phyloP scores from a whole-genome alignment of 306 rosid species.

The Ochetophila trinervis region DNA sequence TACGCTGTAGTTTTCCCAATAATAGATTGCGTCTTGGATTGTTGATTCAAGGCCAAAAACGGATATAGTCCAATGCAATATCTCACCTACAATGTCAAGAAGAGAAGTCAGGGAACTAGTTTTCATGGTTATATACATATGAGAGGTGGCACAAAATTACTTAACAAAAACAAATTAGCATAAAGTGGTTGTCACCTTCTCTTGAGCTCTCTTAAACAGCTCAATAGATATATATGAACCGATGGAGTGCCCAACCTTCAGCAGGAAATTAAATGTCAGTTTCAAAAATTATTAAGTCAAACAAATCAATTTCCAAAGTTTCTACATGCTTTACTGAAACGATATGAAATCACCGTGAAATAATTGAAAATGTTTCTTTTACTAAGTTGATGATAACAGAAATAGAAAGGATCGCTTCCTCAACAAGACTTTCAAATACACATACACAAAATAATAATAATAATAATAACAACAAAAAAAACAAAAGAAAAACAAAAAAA shows the following conservation, averaged over 20 bases:
- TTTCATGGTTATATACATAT: constrained; percentile 22
- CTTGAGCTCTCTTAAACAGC: constrained; percentile 46
- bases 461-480: too few species aligned
- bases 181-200: constrained; percentile 48
- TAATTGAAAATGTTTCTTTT: background rate
- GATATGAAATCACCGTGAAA: constrained; percentile 12
- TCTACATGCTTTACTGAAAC: constrained; percentile 10
- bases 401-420: background rate
- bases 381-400: background rate
- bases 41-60: constrained; percentile 64
- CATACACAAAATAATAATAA: too few species aligned
- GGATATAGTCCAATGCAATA: constrained; percentile 75
- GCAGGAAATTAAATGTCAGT: constrained; percentile 26
- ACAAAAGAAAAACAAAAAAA: too few species aligned
- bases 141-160: constrained; percentile 14
- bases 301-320: constrained; percentile 10
- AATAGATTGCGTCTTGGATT: constrained; percentile 46
- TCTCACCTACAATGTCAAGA: constrained; percentile 53
- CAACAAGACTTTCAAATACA: background rate
- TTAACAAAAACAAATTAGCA: constrained; percentile 9
- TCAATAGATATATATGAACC: constrained; percentile 74
- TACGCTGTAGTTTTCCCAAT: constrained; percentile 55
- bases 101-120: constrained; percentile 26
- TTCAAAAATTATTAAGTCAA: constrained; percentile 21
- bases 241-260: constrained; percentile 88